Base-by-base conservation (phyloP, 2,329 filamentous ascomycete species). In the Microdochium trichocladiopsis region DNA sequence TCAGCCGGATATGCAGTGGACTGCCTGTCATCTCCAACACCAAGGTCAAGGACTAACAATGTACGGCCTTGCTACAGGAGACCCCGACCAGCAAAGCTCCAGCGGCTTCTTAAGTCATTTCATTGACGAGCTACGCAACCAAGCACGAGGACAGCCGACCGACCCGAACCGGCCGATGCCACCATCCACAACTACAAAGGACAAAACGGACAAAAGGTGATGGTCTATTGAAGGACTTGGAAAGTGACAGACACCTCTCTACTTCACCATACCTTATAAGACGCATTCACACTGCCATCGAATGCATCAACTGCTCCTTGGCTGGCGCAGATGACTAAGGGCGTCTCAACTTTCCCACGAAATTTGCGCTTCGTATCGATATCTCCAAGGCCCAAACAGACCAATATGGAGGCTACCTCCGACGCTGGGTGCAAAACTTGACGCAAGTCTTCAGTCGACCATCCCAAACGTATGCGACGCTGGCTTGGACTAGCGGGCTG, bases 81-180 rank as follows among this genome's bases (percentile, higher is more conserved):
- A 45, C 41, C 41, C 41, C 18, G 69, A 68, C 0, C 63, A 66
- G 24, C 54, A 61, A 3, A 49, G 45, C 14, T 55, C 57, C 0
- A 55, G 59, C 8, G 58, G 58, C 2, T 80, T 81, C 53, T 37
- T 76, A 1, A 69, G 63, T 31, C 69, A 79, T 55, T 82, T 82
- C 47, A 21, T 74, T 33, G 69, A 78, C 10, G 78, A 82, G 63
- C 51, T 82, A 4, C 71, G 69, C 58, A 79, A 77, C 51, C 78
- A 82, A 58, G 62, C 70, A 10, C 66, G 69, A 10, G 77, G 77
- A 3, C 73, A 65, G 21, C 72, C 74, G 45, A 74, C 66, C 11
- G 65, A 76, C 2, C 18, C 41, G 18, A 8, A 23, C 41, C 14
- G 21, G 3, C 41, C 41, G 4, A 22, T 18, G 16, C 41, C 58